Evolutionary conservation across 352 stramenopile genomes (phyloP).

Genomic region (Phytophthora cryptogea): DNA sequence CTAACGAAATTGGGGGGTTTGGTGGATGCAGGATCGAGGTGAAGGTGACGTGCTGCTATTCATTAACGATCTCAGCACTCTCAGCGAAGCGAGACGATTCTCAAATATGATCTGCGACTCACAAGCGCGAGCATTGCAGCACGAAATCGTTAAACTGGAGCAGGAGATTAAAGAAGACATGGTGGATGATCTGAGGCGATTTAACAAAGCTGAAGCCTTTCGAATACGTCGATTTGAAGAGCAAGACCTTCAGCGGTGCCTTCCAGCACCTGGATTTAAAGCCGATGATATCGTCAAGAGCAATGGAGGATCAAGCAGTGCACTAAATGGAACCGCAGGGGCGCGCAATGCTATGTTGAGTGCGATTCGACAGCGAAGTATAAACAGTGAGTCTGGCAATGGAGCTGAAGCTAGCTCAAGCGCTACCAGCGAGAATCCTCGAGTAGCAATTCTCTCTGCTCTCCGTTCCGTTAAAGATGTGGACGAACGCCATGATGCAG

Average conservation of each 20-base stretch:
- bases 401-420: background rate
- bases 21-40: constrained; percentile 55
- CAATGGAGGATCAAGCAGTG: constrained; percentile 4
- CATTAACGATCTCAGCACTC: constrained; percentile 56
- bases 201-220: constrained; percentile 50
- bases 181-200: constrained; percentile 52
- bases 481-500: background rate
- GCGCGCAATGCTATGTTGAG: constrained; percentile 34
- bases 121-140: constrained; percentile 52
- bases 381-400: background rate
- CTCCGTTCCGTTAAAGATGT: background rate
- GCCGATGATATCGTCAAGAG: background rate
- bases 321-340: background rate
- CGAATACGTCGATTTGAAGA: constrained; percentile 41
- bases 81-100: constrained; percentile 64
- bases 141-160: constrained; percentile 57
- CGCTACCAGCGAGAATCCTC: background rate
- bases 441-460: constrained; percentile 1
- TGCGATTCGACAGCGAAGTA: constrained; percentile 34
- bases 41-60: constrained; percentile 74
- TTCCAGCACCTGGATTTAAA: background rate
- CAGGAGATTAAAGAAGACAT: constrained; percentile 81
- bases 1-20: background rate
- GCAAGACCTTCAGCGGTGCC: constrained; percentile 15
- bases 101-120: constrained; percentile 74